phyloP scores from a whole-genome alignment of 805 yeast species.

The Lipomyces yamadae region DNA sequence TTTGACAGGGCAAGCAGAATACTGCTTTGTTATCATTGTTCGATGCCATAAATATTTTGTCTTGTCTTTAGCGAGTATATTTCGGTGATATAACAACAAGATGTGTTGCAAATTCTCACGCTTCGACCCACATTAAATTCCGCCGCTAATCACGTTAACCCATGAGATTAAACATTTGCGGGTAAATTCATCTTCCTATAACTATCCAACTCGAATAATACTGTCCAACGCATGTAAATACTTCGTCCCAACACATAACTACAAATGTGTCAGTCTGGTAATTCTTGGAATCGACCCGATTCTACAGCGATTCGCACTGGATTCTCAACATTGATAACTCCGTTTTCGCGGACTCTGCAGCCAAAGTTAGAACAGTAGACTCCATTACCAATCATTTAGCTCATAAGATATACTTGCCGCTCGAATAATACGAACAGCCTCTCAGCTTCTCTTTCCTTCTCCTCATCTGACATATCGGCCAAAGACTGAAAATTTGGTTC shows the following conservation, averaged over 20 bases:
- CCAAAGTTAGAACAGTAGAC: neutral
- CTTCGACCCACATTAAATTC: neutral
- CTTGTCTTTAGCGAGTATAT: neutral
- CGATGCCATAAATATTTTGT: neutral
- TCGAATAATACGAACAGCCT: slow-evolving; percentile 51
- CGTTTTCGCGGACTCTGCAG: slow-evolving; percentile 40
- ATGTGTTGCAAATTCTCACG: neutral
- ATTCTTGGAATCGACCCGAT: slow-evolving; percentile 24
- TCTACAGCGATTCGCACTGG: slow-evolving; percentile 48
- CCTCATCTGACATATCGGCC: slow-evolving; percentile 49
- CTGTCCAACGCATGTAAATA: neutral
- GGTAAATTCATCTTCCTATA: no score
- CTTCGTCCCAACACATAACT: neutral
- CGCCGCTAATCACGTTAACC: no score
- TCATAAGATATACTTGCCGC: slow-evolving; percentile 36
- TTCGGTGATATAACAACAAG: neutral
- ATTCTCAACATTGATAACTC: slow-evolving; percentile 49
- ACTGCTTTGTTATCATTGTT: neutral
- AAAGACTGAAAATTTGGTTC: slow-evolving; percentile 17
- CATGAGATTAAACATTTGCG: no score
- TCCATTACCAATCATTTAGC: neutral
- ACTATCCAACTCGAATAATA: no score
- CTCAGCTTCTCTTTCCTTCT: slow-evolving; percentile 54
- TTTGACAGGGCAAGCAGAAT: neutral
- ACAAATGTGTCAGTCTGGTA: slow-evolving; percentile 3